These are phyloP conservation scores for Cystobasidium slooffiae DNA, from an alignment of 1,284 basidiomycete genomes.

Conservation along the genomic window DNA sequence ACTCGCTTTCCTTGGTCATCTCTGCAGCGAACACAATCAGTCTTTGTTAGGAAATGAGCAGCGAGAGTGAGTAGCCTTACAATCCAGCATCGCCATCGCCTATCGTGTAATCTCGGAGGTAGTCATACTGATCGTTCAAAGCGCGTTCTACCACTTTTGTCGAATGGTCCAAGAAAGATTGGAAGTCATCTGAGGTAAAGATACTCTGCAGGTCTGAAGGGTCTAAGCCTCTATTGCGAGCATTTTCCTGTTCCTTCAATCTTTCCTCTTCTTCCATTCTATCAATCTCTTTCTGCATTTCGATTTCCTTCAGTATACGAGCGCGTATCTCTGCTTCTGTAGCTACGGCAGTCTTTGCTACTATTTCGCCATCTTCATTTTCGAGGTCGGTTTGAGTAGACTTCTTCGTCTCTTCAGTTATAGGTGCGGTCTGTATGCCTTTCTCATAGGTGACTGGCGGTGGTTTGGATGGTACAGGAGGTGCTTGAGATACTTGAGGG, in stretches of 20 bases:
- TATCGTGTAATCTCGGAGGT: conserved; percentile 91
- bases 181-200: conserved; percentile 81
- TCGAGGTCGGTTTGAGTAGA: conserved; percentile 54
- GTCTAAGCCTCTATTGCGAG: conserved; percentile 81
- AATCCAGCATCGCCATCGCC: conserved; percentile 58
- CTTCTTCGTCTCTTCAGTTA: neutral
- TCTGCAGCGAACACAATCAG: conserved; percentile 58
- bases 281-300: conserved; percentile 65
- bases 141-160: conserved; percentile 94
- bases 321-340: conserved; percentile 75
- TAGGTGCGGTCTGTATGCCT: conserved; percentile 70
- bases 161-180: conserved; percentile 92
- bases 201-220: conserved; percentile 81
- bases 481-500: neutral
- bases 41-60: conserved; percentile 53
- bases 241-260: conserved; percentile 73
- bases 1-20: conserved; percentile 87
- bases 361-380: conserved; percentile 59
- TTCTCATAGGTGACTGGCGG: conserved; percentile 45
- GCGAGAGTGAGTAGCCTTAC: conserved; percentile 71
- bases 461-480: conserved; percentile 16
- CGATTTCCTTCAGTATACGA: conserved; percentile 64
- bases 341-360: conserved; percentile 56
- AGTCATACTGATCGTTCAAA: conserved; percentile 95
- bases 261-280: conserved; percentile 68